Conservation (phyloP, 768 basidiomycete species). For the Calvatia gigantea region DNA sequence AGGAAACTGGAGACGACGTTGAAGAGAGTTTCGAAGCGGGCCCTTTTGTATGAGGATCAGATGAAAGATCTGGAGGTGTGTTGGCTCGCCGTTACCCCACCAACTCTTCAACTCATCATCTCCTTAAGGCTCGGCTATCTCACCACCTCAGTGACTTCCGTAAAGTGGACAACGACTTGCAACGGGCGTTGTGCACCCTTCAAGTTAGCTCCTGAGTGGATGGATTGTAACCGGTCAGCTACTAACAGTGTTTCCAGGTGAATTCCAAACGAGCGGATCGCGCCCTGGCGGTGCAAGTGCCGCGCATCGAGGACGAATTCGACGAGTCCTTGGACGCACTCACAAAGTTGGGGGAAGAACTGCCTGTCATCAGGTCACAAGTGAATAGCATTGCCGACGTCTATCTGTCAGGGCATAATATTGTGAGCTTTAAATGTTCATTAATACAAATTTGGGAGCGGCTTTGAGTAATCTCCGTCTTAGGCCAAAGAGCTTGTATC, state of each 20-base stretch:
- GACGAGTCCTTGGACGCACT: slow-evolving; percentile 59
- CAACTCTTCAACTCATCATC: slow-evolving; percentile 1
- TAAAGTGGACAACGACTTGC: slow-evolving; percentile 66
- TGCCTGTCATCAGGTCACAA: slow-evolving; percentile 61
- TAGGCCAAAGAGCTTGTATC: slow-evolving; percentile 65
- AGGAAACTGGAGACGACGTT: slow-evolving; percentile 47
- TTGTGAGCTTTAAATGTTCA: slow-evolving; percentile 41
- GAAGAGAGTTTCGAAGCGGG: slow-evolving; percentile 43
- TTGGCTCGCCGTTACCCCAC: background rate
- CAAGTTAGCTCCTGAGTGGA: slow-evolving; percentile 37
- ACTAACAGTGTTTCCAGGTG: slow-evolving; percentile 36
- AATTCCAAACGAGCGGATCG: slow-evolving; percentile 57
- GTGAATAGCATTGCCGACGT: slow-evolving; percentile 59
- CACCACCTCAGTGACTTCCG: slow-evolving; percentile 74
- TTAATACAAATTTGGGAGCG: slow-evolving; percentile 2
- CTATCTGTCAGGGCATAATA: slow-evolving; percentile 69
- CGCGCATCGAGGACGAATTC: slow-evolving; percentile 57
- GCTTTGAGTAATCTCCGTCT: background rate
- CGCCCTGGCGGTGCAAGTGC: slow-evolving; percentile 55
- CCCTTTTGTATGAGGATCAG: slow-evolving; percentile 46
- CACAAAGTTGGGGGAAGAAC: slow-evolving; percentile 48
- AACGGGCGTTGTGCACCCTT: slow-evolving; percentile 58
- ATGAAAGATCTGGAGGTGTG: slow-evolving; percentile 63
- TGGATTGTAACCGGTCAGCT: background rate
- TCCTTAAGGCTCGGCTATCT: slow-evolving; percentile 53